Conservation (phyloP, 139 green algal species). For the Coccomyxa sp. region DNA sequence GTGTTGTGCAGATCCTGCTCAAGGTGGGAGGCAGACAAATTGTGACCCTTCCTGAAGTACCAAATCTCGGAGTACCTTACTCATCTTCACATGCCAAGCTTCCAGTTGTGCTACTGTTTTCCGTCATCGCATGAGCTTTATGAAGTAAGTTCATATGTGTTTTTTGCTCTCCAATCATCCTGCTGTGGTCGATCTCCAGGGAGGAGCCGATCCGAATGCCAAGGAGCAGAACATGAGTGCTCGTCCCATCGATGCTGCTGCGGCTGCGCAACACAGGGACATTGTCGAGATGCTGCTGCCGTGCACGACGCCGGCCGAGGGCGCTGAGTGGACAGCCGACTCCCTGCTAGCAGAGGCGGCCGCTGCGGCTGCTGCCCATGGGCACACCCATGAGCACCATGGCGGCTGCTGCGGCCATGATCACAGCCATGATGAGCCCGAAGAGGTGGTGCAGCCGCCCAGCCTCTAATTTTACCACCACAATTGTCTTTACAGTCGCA, state of each 20-base stretch:
- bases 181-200: constrained; percentile 5
- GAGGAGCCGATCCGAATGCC: constrained; percentile 22
- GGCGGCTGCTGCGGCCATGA: not conserved
- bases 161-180: not conserved
- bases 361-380: not conserved
- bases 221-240: constrained; percentile 20
- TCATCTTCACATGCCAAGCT: no score
- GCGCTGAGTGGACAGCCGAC: constrained; percentile 22
- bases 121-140: no score
- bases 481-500: not conserved
- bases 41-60: no score
- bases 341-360: constrained; percentile 9
- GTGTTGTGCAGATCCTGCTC: constrained; percentile 24
- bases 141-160: not conserved
- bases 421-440: not conserved
- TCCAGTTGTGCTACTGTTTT: not conserved
- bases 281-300: constrained; percentile 29
- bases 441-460: not conserved
- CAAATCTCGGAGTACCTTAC: no score
- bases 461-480: not conserved
- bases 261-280: constrained; percentile 9
- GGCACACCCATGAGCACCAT: not conserved
- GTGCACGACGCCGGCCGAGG: not conserved
- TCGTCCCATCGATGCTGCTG: constrained; percentile 20
- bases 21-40: constrained; percentile 11